phyloP scores from a whole-genome alignment of 441 rosid genomes.

The Pelargonium myrrhifolium region DNA sequence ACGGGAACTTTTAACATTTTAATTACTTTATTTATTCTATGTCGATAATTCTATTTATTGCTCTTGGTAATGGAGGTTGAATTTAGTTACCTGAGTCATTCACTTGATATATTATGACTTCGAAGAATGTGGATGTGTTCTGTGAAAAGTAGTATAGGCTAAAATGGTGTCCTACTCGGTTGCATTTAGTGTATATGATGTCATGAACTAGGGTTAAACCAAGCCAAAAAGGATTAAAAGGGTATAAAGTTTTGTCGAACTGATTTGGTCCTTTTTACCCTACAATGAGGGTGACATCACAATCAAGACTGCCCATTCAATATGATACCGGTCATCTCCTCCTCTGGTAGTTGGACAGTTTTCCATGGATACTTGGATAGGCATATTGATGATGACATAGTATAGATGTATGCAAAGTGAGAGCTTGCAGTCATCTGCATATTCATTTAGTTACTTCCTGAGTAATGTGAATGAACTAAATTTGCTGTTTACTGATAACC shows the following conservation, averaged over 20 bases:
- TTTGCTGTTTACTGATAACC: not conserved
- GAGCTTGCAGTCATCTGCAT: not conserved
- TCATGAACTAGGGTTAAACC: not conserved
- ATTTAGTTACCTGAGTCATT: not conserved
- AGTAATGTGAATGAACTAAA: not conserved
- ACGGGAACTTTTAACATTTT: not conserved
- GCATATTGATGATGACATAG: not conserved
- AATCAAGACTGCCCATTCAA: not conserved
- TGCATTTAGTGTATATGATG: not conserved
- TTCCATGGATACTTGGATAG: not conserved
- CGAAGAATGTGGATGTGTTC: not conserved
- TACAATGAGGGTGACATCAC: conserved; percentile 1
- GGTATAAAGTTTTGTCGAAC: not conserved
- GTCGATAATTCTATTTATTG: not conserved
- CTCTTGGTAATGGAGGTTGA: not conserved
- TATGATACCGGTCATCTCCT: not conserved
- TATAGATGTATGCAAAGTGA: not conserved
- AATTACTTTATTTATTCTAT: not conserved
- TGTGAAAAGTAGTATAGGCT: not conserved
- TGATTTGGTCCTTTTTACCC: not conserved
- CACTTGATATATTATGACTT: not conserved
- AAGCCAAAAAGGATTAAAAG: not conserved
- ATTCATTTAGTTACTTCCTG: not conserved
- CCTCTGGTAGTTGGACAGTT: not conserved
- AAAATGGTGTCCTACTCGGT: not conserved